Conservation (phyloP, 495 filamentous ascomycete genomes). For the Amphirosellinia nigrospora region DNA sequence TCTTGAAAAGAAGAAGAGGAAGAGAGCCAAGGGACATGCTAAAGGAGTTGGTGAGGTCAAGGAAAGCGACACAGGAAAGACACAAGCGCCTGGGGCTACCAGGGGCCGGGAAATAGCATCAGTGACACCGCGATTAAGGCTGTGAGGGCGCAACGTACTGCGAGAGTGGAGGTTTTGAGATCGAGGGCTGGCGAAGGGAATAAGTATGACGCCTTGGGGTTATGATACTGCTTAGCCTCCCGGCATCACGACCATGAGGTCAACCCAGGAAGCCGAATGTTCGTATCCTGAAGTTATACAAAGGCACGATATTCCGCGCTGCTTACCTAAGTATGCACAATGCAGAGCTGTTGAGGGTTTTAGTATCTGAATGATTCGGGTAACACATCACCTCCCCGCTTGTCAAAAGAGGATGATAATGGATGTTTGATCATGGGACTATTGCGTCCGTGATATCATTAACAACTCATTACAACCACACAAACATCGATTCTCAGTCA, state of each 20-base stretch:
- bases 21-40: background rate
- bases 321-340: background rate
- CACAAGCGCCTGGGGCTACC: background rate
- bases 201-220: constrained; percentile 35
- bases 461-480: background rate
- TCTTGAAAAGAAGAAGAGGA: constrained; percentile 48
- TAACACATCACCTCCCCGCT: background rate
- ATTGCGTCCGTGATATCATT: background rate
- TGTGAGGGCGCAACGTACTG: constrained; percentile 17
- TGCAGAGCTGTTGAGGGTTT: background rate
- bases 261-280: background rate
- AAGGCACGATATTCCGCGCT: background rate
- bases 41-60: background rate
- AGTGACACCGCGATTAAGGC: constrained; percentile 5
- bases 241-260: background rate
- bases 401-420: too few species aligned
- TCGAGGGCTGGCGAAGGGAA: constrained; percentile 9
- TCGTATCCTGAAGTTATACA: background rate
- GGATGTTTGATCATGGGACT: too few species aligned
- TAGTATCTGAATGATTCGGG: background rate
- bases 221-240: constrained; percentile 20
- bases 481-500: background rate
- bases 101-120: background rate
- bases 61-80: background rate
- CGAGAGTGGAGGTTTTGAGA: constrained; percentile 9